These are phyloP conservation scores for Halophytophthora batemanensis DNA, from an alignment of 352 stramenopile species.

Conservation along the genomic window DNA sequence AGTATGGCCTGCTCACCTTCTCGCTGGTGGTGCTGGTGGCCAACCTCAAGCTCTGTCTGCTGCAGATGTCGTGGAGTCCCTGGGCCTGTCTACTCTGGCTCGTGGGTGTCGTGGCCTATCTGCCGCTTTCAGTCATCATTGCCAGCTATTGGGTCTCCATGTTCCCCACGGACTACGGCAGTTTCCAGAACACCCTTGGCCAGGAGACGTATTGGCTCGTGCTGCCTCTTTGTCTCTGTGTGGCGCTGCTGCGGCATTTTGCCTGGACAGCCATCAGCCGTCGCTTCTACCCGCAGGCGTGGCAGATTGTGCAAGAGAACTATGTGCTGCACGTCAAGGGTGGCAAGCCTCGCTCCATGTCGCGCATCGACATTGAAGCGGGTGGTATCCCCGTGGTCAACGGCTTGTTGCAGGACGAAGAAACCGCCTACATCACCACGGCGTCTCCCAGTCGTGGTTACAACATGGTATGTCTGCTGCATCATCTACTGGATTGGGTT, in stretches of 20 bases:
- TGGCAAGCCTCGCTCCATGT: conserved; percentile 17
- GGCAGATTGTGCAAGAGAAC: conserved; percentile 81
- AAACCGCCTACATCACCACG: conserved; percentile 42
- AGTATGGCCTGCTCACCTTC: conserved; percentile 92
- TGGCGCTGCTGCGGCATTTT: conserved; percentile 66
- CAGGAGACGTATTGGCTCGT: conserved; percentile 73
- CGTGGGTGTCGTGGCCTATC: conserved; percentile 59
- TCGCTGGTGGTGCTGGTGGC: conserved; percentile 92
- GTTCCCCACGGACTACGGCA: conserved; percentile 68
- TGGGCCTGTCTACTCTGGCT: conserved; percentile 51
- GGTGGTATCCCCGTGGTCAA: conserved; percentile 44
- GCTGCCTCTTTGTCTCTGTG: conserved; percentile 47
- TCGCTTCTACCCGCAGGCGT: conserved; percentile 68
- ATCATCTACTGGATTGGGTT: no score
- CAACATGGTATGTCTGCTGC: conserved; percentile 20
- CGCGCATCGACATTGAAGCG: conserved; percentile 53
- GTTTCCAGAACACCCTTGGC: conserved; percentile 67
- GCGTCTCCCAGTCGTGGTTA: conserved; percentile 27
- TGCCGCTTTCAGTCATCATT: conserved; percentile 59
- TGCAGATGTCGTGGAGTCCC: conserved; percentile 78
- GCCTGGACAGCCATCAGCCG: conserved; percentile 71
- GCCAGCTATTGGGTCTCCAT: conserved; percentile 62
- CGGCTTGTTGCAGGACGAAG: conserved; percentile 29
- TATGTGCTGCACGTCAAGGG: conserved; percentile 50
- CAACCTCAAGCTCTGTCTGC: conserved; percentile 89